These are phyloP conservation scores for Panaeolus cyanescens DNA, from an alignment of 768 basidiomycete genomes.

Conservation along the genomic window DNA sequence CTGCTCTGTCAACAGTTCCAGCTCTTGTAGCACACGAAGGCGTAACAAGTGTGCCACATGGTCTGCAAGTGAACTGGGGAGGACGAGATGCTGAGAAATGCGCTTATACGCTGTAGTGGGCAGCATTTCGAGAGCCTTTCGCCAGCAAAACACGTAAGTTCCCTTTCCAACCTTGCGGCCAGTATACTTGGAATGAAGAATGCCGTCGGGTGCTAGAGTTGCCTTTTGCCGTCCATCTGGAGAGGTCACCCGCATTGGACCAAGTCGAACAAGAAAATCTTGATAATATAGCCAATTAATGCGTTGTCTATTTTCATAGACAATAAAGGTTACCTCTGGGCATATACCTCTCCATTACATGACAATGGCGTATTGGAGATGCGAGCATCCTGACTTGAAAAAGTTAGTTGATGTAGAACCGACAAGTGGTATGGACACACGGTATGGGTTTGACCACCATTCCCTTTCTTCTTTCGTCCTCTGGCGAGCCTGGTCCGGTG, in stretches of 20 bases:
- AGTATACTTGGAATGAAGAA: constrained; percentile 67
- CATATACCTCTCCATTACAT: constrained; percentile 47
- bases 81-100: constrained; percentile 25
- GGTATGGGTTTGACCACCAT: constrained; percentile 79
- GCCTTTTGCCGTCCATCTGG: constrained; percentile 11
- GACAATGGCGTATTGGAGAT: constrained; percentile 61
- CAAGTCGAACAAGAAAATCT: constrained; percentile 73
- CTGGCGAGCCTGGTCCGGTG: constrained; percentile 42
- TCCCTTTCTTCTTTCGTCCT: constrained; percentile 65
- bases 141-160: constrained; percentile 67
- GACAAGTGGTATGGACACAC: constrained; percentile 38
- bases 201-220: constrained; percentile 51
- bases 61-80: constrained; percentile 47
- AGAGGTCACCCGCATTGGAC: constrained; percentile 44
- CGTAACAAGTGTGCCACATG: constrained; percentile 72
- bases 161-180: constrained; percentile 40
- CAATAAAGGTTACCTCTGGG: constrained; percentile 53
- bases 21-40: constrained; percentile 73
- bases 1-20: constrained; percentile 56
- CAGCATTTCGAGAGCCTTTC: constrained; percentile 41
- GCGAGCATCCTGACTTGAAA: constrained; percentile 70
- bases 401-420: constrained; percentile 6
- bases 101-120: constrained; percentile 37
- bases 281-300: not conserved
- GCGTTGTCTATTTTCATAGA: not conserved